These are phyloP conservation scores for Daldinia sp. DNA, from an alignment of 2,329 filamentous ascomycete species.

Conservation along the genomic window DNA sequence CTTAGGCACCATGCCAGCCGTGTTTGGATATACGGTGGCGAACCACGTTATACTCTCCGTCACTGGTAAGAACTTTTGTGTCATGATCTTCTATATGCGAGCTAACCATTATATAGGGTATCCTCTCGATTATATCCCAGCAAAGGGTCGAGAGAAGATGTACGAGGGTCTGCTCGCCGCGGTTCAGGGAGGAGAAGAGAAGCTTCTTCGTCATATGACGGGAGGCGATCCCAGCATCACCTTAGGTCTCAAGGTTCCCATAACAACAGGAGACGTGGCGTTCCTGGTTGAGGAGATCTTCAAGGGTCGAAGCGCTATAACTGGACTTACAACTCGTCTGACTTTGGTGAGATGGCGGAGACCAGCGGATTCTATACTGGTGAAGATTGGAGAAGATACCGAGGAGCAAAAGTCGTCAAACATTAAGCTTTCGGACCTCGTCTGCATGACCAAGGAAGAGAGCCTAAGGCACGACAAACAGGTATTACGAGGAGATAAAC, in stretches of 20 bases:
- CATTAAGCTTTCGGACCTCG: constrained; percentile 53
- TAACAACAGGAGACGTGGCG: constrained; percentile 82
- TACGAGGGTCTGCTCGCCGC: constrained; percentile 83
- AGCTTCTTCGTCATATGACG: constrained; percentile 65
- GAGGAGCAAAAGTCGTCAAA: constrained; percentile 81
- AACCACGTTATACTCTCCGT: constrained; percentile 92
- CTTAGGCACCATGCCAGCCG: constrained; percentile 94
- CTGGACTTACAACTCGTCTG: constrained; percentile 80
- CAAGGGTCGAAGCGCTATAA: constrained; percentile 81
- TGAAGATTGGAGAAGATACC: constrained; percentile 68
- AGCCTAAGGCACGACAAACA: constrained; percentile 75
- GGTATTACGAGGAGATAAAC: constrained; percentile 74
- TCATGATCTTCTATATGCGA: not conserved
- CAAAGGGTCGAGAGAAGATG: constrained; percentile 87
- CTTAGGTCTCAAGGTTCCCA: constrained; percentile 78
- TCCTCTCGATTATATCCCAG: constrained; percentile 81
- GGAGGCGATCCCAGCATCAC: constrained; percentile 58
- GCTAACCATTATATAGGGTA: constrained; percentile 63
- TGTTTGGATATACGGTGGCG: constrained; percentile 90
- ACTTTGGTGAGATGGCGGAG: constrained; percentile 82
- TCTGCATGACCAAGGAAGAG: constrained; percentile 50
- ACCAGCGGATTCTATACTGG: constrained; percentile 66
- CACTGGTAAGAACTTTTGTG: constrained; percentile 49
- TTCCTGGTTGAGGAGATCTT: constrained; percentile 93
- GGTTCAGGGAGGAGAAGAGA: constrained; percentile 82